Evolutionary conservation across 306 rosid genomes (phyloP).

Genomic region (Rosa lucieae): DNA sequence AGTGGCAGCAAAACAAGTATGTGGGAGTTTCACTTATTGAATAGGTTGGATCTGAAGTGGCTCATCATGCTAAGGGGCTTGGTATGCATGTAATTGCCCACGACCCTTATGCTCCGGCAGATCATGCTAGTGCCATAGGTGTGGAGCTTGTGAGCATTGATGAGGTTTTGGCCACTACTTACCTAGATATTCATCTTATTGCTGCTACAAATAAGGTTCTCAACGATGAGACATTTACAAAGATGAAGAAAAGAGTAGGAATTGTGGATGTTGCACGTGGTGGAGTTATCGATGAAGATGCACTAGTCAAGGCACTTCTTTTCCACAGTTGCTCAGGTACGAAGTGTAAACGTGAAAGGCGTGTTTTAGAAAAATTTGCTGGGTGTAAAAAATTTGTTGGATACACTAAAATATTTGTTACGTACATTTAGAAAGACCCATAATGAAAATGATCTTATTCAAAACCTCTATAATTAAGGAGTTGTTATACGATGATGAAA

Average conservation of each 20-base stretch:
- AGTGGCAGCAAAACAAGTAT: conserved; percentile 88
- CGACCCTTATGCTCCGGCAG: conserved; percentile 93
- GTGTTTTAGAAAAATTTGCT: no score
- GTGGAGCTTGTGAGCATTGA: conserved; percentile 96
- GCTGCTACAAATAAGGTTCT: conserved; percentile 79
- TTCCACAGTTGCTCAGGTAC: conserved; percentile 72
- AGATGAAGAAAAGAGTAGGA: conserved; percentile 94
- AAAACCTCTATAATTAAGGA: background rate
- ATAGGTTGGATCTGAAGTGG: conserved; percentile 96
- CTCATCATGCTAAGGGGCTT: conserved; percentile 95
- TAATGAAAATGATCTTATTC: no score
- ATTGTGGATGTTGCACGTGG: conserved; percentile 97
- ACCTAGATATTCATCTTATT: conserved; percentile 95
- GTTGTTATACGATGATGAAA: background rate
- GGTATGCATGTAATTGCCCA: conserved; percentile 97
- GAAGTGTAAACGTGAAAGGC: background rate
- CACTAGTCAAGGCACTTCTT: conserved; percentile 80
- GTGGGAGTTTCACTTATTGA: conserved; percentile 94
- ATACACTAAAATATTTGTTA: no score
- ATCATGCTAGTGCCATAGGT: conserved; percentile 94
- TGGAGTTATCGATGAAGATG: conserved; percentile 96
- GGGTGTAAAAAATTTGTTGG: no score
- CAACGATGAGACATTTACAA: conserved; percentile 84
- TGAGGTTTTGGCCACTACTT: conserved; percentile 83
- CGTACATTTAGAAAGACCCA: no score